Conservation (phyloP, 2,329 filamentous ascomycete species). For the Gnomoniopsis smithogilvyi region DNA sequence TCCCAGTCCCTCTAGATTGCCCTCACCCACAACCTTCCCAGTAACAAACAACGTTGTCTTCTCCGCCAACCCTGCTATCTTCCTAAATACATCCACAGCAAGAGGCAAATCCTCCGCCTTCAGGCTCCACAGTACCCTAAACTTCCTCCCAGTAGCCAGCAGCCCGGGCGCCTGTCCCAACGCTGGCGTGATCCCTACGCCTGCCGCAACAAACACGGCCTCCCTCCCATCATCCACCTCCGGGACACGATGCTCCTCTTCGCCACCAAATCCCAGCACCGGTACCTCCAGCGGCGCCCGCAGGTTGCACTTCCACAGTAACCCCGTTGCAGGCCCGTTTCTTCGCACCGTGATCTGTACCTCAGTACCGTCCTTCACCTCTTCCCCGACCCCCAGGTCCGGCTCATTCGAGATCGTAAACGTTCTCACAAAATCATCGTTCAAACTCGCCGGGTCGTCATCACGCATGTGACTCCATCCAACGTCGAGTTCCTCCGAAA, state of each 20-base stretch:
- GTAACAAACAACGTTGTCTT: conserved; percentile 65
- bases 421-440: conserved; percentile 80
- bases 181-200: conserved; percentile 80
- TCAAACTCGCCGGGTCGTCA: conserved; percentile 73
- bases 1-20: conserved; percentile 34
- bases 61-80: conserved; percentile 46
- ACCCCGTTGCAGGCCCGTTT: conserved; percentile 65
- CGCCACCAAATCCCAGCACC: conserved; percentile 71
- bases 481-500: conserved; percentile 62
- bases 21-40: conserved; percentile 34
- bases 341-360: conserved; percentile 71
- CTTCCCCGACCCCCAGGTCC: conserved; percentile 21
- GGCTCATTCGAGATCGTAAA: conserved; percentile 74
- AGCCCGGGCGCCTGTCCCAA: conserved; percentile 61
- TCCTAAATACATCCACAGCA: conserved; percentile 55
- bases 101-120: conserved; percentile 59
- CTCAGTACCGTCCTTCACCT: conserved; percentile 35
- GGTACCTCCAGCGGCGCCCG: conserved; percentile 58
- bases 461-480: conserved; percentile 85
- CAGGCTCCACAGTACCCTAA: conserved; percentile 69
- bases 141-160: conserved; percentile 34
- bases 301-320: conserved; percentile 58
- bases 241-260: conserved; percentile 39
- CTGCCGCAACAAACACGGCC: conserved; percentile 67
- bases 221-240: conserved; percentile 18